Evolutionary conservation across 176 grass and related monocot genomes (phyloP).

Genomic region (Aegilops tauschii): DNA sequence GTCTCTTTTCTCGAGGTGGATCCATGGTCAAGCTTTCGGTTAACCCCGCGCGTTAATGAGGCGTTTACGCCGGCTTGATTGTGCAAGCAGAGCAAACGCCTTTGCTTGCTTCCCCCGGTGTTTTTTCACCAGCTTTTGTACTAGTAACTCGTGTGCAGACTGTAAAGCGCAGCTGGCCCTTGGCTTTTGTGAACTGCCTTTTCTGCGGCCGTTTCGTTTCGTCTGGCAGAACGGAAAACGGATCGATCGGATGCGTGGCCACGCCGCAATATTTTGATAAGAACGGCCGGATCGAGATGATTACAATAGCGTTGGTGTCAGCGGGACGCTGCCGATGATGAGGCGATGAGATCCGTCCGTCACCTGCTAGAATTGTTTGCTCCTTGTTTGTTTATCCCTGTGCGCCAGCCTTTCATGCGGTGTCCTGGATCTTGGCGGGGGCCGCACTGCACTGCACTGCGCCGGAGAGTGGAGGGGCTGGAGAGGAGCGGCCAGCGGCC

Average conservation of each 20-base stretch:
- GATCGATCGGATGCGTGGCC: background rate
- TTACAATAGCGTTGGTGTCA: slow-evolving; percentile 40
- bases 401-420: background rate
- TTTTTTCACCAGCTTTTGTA: too few relatives aligned
- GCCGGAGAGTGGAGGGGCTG: background rate
- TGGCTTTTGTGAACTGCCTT: background rate
- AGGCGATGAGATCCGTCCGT: slow-evolving; percentile 10
- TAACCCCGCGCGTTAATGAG: too few relatives aligned
- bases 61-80: too few relatives aligned
- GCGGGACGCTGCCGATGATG: background rate
- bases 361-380: background rate
- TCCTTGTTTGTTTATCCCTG: background rate
- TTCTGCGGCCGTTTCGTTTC: background rate
- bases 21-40: too few relatives aligned
- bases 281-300: background rate
- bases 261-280: background rate
- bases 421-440: slow-evolving; percentile 27
- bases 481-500: background rate
- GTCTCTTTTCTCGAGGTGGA: background rate
- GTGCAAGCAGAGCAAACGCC: too few relatives aligned
- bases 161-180: background rate
- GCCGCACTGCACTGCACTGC: background rate
- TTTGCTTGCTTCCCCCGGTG: too few relatives aligned
- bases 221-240: background rate
- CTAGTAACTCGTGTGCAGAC: background rate